Percentiles rank a stretch among this genome's conserved stretches.
phyloP scores from a whole-genome alignment of 495 filamentous ascomycete genomes.

The Mytilinidion resinicola region DNA sequence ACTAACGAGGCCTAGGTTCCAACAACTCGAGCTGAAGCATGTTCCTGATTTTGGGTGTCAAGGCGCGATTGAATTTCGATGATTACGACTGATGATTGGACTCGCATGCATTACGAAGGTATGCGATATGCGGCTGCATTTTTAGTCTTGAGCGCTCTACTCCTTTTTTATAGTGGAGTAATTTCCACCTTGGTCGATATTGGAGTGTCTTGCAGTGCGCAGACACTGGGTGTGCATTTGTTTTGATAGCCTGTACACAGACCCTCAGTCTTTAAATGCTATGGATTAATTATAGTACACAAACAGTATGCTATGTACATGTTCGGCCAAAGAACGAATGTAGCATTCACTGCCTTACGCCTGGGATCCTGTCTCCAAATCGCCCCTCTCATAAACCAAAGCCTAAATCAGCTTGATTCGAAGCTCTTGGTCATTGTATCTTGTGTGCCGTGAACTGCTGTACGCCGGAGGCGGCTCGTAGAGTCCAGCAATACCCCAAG shows the following conservation, averaged over 20 bases:
- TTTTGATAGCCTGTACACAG: conserved; percentile 4
- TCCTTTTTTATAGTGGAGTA: not conserved
- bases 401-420: too few species aligned
- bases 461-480: too few species aligned
- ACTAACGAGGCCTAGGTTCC: conserved; percentile 55
- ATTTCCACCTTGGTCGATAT: not conserved
- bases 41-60: conserved; percentile 79
- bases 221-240: not conserved
- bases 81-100: conserved; percentile 23
- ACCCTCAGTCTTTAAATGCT: not conserved
- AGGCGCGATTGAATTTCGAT: conserved; percentile 90
- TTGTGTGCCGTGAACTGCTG: too few species aligned
- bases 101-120: conserved; percentile 11
- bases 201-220: conserved; percentile 1
- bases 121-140: conserved; percentile 16
- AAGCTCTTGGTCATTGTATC: too few species aligned
- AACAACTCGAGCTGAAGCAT: conserved; percentile 86
- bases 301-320: too few species aligned
- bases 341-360: too few species aligned
- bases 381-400: too few species aligned
- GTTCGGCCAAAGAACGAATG: too few species aligned
- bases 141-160: not conserved
- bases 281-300: not conserved
- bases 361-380: too few species aligned
- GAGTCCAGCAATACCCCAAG: too few species aligned